A percentile compares a stretch with the other conserved stretches of the same genome.
Conservation (phyloP, 129 eudicot genomes). For the Helianthus tuberosus region DNA sequence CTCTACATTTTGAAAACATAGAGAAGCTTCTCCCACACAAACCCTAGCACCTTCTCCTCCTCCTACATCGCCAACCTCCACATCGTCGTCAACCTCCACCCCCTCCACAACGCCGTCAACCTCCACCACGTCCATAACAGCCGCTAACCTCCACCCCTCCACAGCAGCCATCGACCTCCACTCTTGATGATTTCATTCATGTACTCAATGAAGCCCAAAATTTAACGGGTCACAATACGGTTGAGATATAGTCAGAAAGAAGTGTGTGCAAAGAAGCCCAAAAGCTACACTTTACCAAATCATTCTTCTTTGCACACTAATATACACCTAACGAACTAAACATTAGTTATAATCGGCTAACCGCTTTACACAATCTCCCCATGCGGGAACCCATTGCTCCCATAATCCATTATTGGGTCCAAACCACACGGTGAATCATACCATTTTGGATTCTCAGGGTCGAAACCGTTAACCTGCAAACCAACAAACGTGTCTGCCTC, state of each 20-base stretch:
- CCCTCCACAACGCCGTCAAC: too few relatives aligned
- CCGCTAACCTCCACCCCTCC: too few relatives aligned
- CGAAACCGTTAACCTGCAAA: slow-evolving; percentile 78
- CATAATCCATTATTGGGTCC: slow-evolving; percentile 69
- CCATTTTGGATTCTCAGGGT: slow-evolving; percentile 93
- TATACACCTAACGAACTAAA: slow-evolving; percentile 49
- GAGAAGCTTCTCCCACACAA: too few relatives aligned
- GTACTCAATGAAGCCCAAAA: neutral
- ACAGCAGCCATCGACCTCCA: too few relatives aligned
- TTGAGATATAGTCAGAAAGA: neutral
- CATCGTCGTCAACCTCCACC: too few relatives aligned
- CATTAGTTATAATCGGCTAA: neutral
- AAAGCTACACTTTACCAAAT: slow-evolving; percentile 27
- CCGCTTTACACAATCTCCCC: slow-evolving; percentile 61
- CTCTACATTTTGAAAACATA: too few relatives aligned
- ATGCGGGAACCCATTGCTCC: slow-evolving; percentile 53
- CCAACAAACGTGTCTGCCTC: slow-evolving; percentile 76
- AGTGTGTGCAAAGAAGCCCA: slow-evolving; percentile 70
- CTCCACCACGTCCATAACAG: too few relatives aligned
- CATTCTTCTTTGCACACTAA: slow-evolving; percentile 62
- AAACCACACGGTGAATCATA: too few relatives aligned
- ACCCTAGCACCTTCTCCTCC: too few relatives aligned
- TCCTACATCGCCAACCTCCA: too few relatives aligned
- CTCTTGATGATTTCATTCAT: neutral
- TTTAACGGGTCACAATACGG: neutral